Percentiles rank a stretch among this genome's conserved stretches.
phyloP scores from a whole-genome alignment of 2,329 filamentous ascomycete genomes.

The Alternaria brassicae region DNA sequence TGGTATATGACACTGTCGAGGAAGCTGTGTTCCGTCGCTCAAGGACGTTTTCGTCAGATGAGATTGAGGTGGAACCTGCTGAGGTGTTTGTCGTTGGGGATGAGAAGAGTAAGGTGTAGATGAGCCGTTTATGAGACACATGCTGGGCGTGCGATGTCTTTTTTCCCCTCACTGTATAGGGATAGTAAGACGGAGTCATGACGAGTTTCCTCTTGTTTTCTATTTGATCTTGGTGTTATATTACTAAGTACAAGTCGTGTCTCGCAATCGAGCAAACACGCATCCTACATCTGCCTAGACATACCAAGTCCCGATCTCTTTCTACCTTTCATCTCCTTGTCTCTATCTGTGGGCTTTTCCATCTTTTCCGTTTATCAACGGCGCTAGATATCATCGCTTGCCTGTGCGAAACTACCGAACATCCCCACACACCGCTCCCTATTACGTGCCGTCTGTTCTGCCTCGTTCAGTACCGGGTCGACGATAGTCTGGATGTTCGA shows the following conservation, averaged over 20 bases:
- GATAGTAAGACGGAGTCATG: background rate
- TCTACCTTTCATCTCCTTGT: background rate
- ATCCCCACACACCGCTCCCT: background rate
- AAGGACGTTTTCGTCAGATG: constrained; percentile 13
- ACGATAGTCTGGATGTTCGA: background rate
- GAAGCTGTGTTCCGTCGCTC: constrained; percentile 22
- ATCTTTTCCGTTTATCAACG: background rate
- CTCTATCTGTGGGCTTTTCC: background rate
- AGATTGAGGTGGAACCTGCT: constrained; percentile 19
- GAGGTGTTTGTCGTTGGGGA: constrained; percentile 24
- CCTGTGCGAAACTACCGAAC: background rate
- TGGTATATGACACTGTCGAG: constrained; percentile 25
- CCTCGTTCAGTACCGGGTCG: background rate
- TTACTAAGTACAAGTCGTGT: background rate
- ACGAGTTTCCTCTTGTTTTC: background rate
- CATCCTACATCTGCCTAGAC: background rate
- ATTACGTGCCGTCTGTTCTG: background rate
- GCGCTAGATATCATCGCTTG: background rate
- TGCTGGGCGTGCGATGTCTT: background rate
- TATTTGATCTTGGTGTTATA: background rate
- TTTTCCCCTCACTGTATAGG: background rate
- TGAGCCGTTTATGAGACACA: background rate
- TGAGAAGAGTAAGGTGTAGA: constrained; percentile 28
- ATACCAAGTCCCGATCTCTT: background rate
- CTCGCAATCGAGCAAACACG: background rate